Percentiles rank a stretch among this genome's conserved stretches.
Conservation (phyloP, 306 rosid genomes). For the Coriaria nepalensis region DNA sequence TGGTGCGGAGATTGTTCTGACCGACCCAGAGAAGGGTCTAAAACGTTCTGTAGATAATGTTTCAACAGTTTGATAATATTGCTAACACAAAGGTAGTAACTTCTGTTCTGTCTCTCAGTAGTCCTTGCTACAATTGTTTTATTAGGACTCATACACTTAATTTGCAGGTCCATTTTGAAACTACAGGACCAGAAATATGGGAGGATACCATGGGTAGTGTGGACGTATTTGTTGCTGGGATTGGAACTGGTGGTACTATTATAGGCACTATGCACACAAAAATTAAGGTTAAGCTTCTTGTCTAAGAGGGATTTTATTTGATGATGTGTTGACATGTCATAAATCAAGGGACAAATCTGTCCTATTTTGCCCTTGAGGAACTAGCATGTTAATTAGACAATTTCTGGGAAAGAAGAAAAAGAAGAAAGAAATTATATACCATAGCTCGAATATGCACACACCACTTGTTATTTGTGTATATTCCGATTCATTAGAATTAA, state of each 20-base stretch:
- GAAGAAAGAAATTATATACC: too few species aligned
- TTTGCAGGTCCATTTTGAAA: slow-evolving; percentile 89
- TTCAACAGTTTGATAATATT: slow-evolving; percentile 79
- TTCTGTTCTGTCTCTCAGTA: slow-evolving; percentile 15
- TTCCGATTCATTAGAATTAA: too few species aligned
- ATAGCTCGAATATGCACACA: too few species aligned
- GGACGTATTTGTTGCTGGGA: slow-evolving; percentile 76
- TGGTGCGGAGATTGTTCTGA: slow-evolving; percentile 83
- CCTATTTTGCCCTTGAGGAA: too few species aligned
- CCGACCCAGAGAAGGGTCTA: slow-evolving; percentile 74
- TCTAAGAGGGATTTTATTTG: too few species aligned
- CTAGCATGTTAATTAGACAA: too few species aligned
- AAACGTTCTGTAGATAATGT: slow-evolving; percentile 93
- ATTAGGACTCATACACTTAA: slow-evolving; percentile 25
- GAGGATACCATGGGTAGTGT: slow-evolving; percentile 85
- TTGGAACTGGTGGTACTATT: slow-evolving; percentile 94
- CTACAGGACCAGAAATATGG: slow-evolving; percentile 99
- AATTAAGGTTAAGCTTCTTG: slow-evolving; percentile 39
- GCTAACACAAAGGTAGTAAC: slow-evolving; percentile 56
- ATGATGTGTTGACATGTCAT: too few species aligned
- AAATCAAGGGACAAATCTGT: too few species aligned
- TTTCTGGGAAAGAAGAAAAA: too few species aligned
- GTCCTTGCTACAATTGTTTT: not conserved
- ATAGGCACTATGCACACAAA: slow-evolving; percentile 72
- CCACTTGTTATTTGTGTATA: too few species aligned